Conservation (phyloP, 495 filamentous ascomycete genomes). For the Neurospora cerealis region DNA sequence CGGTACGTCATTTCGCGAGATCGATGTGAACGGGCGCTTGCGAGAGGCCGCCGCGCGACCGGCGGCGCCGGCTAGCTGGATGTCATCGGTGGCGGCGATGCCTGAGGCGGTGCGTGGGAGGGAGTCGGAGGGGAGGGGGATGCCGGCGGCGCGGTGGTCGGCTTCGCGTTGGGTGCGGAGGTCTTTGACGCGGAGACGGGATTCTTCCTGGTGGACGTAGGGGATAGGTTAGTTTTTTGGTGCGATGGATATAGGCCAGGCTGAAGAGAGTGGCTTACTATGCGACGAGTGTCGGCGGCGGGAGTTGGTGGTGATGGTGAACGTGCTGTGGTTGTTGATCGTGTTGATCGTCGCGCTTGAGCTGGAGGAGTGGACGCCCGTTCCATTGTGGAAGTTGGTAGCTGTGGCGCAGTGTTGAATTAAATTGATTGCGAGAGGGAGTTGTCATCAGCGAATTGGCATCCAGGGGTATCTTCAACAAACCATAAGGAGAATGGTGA, state of each 20-base stretch:
- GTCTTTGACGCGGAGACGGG: conserved; percentile 85
- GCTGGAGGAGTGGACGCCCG: conserved; percentile 49
- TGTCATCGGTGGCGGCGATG: conserved; percentile 28
- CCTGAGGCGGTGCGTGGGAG: conserved; percentile 27
- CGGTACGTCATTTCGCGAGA: conserved; percentile 50
- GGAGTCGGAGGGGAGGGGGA: conserved; percentile 1
- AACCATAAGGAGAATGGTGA: too few relatives aligned
- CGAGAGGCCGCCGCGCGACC: conserved; percentile 26
- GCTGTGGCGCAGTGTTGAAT: neutral
- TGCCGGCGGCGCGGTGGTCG: conserved; percentile 30
- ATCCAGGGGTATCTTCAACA: too few relatives aligned
- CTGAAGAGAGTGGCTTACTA: conserved; percentile 36
- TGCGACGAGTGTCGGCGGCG: conserved; percentile 54
- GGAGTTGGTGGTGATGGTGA: conserved; percentile 55
- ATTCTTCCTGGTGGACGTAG: conserved; percentile 57
- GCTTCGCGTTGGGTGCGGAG: conserved; percentile 61
- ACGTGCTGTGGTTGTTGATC: conserved; percentile 24
- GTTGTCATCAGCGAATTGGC: too few relatives aligned
- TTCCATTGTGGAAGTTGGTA: conserved; percentile 8
- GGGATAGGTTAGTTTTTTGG: neutral
- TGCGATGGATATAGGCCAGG: neutral
- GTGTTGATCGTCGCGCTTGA: conserved; percentile 27
- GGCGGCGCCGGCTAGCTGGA: conserved; percentile 26
- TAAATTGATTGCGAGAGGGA: too few relatives aligned
- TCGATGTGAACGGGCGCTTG: conserved; percentile 48